Evolutionary conservation across 192 early-diverging fungal genomes (phyloP), one percentile per base, ranked within the genome.

Genomic region (Podila minutissima): DNA sequence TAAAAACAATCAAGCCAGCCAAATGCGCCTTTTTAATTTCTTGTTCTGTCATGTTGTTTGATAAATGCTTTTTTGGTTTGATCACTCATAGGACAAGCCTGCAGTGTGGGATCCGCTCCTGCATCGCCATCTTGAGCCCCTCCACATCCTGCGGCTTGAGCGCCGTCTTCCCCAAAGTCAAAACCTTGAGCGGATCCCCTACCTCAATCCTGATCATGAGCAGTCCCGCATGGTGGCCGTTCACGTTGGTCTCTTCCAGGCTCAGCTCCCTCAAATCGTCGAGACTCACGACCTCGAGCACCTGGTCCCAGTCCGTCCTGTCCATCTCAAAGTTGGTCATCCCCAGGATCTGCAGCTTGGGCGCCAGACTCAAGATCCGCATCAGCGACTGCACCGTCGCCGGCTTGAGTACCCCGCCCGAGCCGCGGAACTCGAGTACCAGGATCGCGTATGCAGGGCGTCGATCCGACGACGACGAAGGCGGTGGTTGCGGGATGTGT

Each of bases 281-380:
- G 3, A 69, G 33, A 41, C 13, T 59, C 10, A 69, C 46, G 13
- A 41, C 35, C 5, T 29, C 41, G 24, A 69, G 26, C 20, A 31
- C 38, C 15, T 24, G 9, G 3, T 59, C 67, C 67, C 58, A 69
- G 4, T 48, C 67, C 1, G 38, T 10, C 19, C 33, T 24, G 4
- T 69, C 41, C 35, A 60, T 69, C 15, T 69, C 53, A 28, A 60
- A 61, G 19, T 22, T 32, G 28, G 67, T 22, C n/a, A 69, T 26
- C 57, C 51, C 59, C 24, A 69, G 28, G 58, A 61, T 48, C 58
- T 69, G 57, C 0, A 69, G n/a, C 24, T 31, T 37, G 0, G 67
- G 37, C 10, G 33, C 51, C 5, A 69, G 24, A 9, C 17, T 46
- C 24, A 60, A 19, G 11, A 69, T 8, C 1, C 67, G 38, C 11